These are phyloP conservation scores for Ophiostoma montium DNA, from an alignment of 2,329 filamentous ascomycete genomes.

Conservation along the genomic window DNA sequence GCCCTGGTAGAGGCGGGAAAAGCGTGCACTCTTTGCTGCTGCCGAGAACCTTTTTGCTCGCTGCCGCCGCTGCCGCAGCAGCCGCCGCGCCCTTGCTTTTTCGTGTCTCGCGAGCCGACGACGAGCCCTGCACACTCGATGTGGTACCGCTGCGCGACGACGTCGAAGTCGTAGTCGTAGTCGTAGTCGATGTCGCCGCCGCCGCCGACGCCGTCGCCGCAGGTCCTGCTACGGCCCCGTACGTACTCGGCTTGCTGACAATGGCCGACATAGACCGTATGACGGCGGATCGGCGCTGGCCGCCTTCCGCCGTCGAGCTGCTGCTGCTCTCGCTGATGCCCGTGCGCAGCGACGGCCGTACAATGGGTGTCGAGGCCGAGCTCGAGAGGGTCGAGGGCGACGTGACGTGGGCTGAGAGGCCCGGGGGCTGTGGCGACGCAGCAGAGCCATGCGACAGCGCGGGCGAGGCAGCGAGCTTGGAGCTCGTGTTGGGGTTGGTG, in stretches of 20 bases:
- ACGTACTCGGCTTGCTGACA: constrained; percentile 20
- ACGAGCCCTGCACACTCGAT: not conserved
- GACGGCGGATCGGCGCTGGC: constrained; percentile 27
- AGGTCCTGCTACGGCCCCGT: constrained; percentile 2
- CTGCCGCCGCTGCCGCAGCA: too few species aligned
- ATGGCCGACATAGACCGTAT: constrained; percentile 42
- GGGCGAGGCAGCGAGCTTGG: constrained; percentile 13
- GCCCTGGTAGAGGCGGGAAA: constrained; percentile 44
- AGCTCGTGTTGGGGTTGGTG: not conserved
- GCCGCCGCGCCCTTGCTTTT: constrained; percentile 7
- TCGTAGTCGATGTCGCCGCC: too few species aligned
- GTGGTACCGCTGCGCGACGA: not conserved
- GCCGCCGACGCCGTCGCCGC: too few species aligned
- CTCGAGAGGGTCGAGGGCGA: not conserved
- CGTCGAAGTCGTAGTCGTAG: too few species aligned
- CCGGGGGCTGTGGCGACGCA: not conserved
- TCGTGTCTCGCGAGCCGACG: not conserved
- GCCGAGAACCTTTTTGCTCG: constrained; percentile 11
- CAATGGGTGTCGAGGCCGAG: constrained; percentile 1
- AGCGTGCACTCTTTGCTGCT: constrained; percentile 25
- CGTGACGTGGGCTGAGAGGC: not conserved
- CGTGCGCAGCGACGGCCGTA: constrained; percentile 14
- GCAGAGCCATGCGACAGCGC: constrained; percentile 12
- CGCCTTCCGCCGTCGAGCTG: constrained; percentile 11
- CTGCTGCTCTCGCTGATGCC: constrained; percentile 12